These are phyloP conservation scores for Tricholoma furcatifolium DNA, from an alignment of 768 basidiomycete species.

Conservation along the genomic window DNA sequence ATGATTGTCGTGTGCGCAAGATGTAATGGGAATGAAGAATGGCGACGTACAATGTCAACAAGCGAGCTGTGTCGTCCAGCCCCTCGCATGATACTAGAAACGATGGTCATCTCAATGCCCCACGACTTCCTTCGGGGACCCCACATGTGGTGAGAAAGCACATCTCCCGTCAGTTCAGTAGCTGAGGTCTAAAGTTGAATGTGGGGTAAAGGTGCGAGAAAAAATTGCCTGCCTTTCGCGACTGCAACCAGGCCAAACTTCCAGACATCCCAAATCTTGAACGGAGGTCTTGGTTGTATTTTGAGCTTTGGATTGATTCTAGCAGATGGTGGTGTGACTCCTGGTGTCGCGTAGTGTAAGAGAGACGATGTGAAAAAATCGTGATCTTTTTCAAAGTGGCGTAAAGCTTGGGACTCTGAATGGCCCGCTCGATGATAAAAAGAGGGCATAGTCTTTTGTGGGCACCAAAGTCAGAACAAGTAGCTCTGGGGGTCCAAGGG, in stretches of 20 bases:
- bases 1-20: background rate
- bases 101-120: constrained; percentile 93
- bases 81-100: constrained; percentile 83
- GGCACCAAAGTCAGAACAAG: background rate
- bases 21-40: background rate
- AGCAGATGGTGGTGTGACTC: constrained; percentile 70
- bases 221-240: constrained; percentile 51
- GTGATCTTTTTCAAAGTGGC: constrained; percentile 15
- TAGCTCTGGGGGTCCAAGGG: constrained; percentile 2
- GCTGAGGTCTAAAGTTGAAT: constrained; percentile 23
- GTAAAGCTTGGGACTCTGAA: constrained; percentile 5
- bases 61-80: constrained; percentile 78
- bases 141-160: constrained; percentile 77
- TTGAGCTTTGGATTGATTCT: constrained; percentile 70
- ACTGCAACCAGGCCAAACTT: constrained; percentile 66
- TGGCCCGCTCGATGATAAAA: constrained; percentile 17
- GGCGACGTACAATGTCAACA: constrained; percentile 68
- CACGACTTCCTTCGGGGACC: constrained; percentile 89
- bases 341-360: constrained; percentile 64
- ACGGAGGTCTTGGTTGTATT: constrained; percentile 48
- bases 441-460: constrained; percentile 14
- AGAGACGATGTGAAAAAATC: constrained; percentile 32
- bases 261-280: constrained; percentile 71
- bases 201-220: background rate
- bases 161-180: constrained; percentile 57